Conservation (phyloP, 1,284 basidiomycete species). For the Gomphus bonarii region DNA sequence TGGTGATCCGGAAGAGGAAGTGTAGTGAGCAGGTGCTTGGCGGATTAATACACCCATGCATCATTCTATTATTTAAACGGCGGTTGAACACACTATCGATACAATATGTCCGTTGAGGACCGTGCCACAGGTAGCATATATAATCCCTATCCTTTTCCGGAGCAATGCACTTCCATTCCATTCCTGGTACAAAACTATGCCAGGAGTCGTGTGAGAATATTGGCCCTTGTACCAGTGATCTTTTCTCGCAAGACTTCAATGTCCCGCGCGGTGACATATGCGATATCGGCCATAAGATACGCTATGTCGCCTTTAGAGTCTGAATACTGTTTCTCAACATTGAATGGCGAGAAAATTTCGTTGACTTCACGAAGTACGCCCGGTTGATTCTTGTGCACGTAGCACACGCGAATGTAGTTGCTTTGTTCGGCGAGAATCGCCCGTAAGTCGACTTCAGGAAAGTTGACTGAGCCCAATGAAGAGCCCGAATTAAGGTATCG, state of each 20-base stretch:
- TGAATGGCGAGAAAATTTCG: slow-evolving; percentile 86
- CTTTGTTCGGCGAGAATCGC: slow-evolving; percentile 81
- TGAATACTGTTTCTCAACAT: slow-evolving; percentile 98
- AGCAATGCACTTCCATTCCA: slow-evolving; percentile 16
- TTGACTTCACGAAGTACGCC: slow-evolving; percentile 96
- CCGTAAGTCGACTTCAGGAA: slow-evolving; percentile 96
- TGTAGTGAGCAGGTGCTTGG: slow-evolving; percentile 19
- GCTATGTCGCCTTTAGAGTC: slow-evolving; percentile 94
- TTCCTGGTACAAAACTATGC: slow-evolving; percentile 28
- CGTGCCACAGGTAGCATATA: slow-evolving; percentile 1
- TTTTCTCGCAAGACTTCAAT: slow-evolving; percentile 75
- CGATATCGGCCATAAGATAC: slow-evolving; percentile 94
- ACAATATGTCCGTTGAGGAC: slow-evolving; percentile 6
- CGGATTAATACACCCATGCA: not conserved
- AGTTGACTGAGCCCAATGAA: slow-evolving; percentile 91
- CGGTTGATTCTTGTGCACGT: slow-evolving; percentile 96
- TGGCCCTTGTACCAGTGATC: slow-evolving; percentile 75
- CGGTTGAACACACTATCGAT: slow-evolving; percentile 8
- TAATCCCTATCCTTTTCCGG: slow-evolving; percentile 18
- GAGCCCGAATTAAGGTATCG: slow-evolving; percentile 93
- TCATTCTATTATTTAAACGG: not conserved
- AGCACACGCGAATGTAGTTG: slow-evolving; percentile 83
- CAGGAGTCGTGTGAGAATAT: slow-evolving; percentile 83
- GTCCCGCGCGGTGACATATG: slow-evolving; percentile 78
- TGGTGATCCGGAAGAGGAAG: slow-evolving; percentile 85